Conservation (phyloP, 2,329 filamentous ascomycete genomes). For the Chaetomium strumarium region DNA sequence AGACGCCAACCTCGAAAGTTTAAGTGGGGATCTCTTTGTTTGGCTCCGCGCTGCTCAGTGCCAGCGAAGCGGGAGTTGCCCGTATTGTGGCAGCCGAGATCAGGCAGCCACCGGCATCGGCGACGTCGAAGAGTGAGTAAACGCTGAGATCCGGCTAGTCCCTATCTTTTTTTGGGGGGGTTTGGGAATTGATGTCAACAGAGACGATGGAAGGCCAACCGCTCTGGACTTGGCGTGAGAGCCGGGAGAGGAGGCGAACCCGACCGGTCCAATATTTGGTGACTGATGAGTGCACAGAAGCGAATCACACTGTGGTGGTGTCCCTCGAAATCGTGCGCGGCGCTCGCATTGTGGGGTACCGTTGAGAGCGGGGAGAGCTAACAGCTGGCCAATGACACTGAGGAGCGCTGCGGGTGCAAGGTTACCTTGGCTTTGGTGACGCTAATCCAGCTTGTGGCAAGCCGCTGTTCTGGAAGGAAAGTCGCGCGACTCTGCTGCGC, state of each 20-base stretch:
- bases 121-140: no score
- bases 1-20: constrained; percentile 19
- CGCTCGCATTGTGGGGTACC: constrained; percentile 17
- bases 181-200: no score
- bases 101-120: no score
- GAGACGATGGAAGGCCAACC: no score
- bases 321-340: constrained; percentile 11
- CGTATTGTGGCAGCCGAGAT: no score
- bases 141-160: no score
- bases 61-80: no score
- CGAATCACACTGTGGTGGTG: constrained; percentile 7
- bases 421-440: constrained; percentile 2
- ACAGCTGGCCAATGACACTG: constrained; percentile 17
- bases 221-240: no score
- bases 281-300: neutral
- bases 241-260: no score
- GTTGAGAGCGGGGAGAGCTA: constrained; percentile 18
- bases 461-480: constrained; percentile 16
- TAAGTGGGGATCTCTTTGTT: constrained; percentile 24
- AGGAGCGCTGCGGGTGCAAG: constrained; percentile 3
- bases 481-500: neutral
- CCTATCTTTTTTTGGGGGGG: no score
- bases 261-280: no score
- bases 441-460: neutral
- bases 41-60: constrained; percentile 1